A percentile compares a stretch with the other conserved stretches of the same genome.
Conservation (phyloP, 331 rosid genomes). For the Ulmus americana region DNA sequence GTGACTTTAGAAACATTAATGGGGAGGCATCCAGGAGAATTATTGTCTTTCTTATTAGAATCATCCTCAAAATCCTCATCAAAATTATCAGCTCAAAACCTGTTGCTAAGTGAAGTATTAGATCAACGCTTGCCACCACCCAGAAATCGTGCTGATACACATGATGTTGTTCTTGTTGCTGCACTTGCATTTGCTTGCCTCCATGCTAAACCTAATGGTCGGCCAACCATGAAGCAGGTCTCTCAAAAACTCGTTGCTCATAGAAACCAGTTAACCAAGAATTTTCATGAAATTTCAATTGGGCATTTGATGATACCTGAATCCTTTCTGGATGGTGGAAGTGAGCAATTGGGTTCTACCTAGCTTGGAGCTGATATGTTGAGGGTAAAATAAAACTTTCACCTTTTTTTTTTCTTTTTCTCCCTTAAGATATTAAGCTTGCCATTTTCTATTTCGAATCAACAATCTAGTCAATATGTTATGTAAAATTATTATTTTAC, state of each 20-base stretch:
- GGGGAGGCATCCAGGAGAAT: constrained; percentile 11
- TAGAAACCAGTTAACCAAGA: neutral
- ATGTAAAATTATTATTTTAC: no score
- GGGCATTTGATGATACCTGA: constrained; percentile 8
- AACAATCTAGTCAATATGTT: no score
- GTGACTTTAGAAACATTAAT: constrained; percentile 13
- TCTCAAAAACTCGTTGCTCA: neutral
- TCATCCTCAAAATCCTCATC: neutral
- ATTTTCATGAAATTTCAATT: neutral
- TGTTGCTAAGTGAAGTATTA: constrained; percentile 1
- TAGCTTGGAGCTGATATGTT: no score
- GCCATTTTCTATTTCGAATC: neutral
- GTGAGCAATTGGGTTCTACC: neutral
- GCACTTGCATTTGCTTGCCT: constrained; percentile 3
- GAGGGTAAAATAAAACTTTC: no score
- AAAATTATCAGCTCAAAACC: neutral
- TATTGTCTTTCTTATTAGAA: neutral
- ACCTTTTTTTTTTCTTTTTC: no score
- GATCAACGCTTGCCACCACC: constrained; percentile 10
- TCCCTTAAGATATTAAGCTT: no score
- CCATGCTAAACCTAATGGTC: neutral
- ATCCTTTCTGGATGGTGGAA: no score
- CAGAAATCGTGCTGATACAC: neutral
- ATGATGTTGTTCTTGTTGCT: constrained; percentile 3
- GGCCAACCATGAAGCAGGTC: constrained; percentile 18